Percentiles rank a stretch among this genome's conserved stretches.
phyloP scores from a whole-genome alignment of 345 rosid genomes.

The Citrus maxima region DNA sequence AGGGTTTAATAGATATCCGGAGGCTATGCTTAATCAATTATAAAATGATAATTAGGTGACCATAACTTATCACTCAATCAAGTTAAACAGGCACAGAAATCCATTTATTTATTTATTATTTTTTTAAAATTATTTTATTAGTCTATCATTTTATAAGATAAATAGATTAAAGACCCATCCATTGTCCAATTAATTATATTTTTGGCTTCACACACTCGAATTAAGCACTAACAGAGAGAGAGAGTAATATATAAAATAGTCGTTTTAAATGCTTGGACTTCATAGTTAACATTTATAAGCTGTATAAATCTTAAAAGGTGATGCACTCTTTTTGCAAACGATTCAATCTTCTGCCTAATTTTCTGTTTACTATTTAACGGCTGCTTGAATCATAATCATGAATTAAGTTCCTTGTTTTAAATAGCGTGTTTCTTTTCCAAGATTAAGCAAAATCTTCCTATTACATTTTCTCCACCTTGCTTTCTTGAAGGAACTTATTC shows the following conservation, averaged over 20 bases:
- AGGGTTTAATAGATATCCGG: not conserved
- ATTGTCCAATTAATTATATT: not conserved
- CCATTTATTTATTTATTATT: too few relatives aligned
- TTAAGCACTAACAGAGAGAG: too few relatives aligned
- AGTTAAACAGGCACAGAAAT: not conserved
- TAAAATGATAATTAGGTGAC: not conserved
- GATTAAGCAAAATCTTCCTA: not conserved
- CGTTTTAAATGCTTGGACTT: not conserved
- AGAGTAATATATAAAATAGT: not conserved
- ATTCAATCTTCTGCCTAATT: not conserved
- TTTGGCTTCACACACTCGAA: not conserved
- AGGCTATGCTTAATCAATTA: not conserved
- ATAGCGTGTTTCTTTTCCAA: not conserved
- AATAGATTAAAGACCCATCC: not conserved
- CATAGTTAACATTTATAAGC: too few relatives aligned
- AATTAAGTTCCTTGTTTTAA: not conserved
- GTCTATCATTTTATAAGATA: too few relatives aligned
- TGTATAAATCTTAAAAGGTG: not conserved
- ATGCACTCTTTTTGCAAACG: not conserved
- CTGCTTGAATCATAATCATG: not conserved
- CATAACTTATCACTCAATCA: not conserved
- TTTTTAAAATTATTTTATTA: too few relatives aligned
- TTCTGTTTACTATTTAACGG: not conserved
- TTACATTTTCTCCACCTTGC: not conserved
- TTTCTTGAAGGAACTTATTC: too few relatives aligned